Base-by-base conservation (phyloP, 345 rosid genomes). In the Camelina laxa region DNA sequence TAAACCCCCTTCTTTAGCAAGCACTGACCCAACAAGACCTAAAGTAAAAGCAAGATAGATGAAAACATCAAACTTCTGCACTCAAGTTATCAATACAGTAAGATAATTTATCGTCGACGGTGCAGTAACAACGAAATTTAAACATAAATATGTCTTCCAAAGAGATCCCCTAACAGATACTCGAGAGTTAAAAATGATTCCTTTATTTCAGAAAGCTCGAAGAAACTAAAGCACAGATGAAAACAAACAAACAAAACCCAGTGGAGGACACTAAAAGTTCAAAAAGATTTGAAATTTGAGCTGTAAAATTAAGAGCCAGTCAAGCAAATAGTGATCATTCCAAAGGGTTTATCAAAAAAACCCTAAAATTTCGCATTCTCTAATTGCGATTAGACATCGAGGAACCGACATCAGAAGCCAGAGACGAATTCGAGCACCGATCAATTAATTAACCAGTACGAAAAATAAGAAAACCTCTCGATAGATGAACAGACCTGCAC, bases 21-120 rank as follows among this genome's bases (percentile, higher is more conserved):
- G 87, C 73, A 91, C 85, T 0, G 98, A 92, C 66, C 98, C 98
- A 73, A 86, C 80, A 80, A 96, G 57, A 53, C 98, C 99, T 96
- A 73, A 72, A 57, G 64, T 48, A 50, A 24, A 60, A 36, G 70
- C 44, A 22, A 61, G 17, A 27, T 11, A 54, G 15, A 14, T 54
- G 56, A 73, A 27, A 27, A 56, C 54, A 72, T 39, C 19, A 39
- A 42, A 20, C 61, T 38, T 45, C 7, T 35, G 57, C 20, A 47
- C 17, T 55, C 16, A 47, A 17, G 0, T 11, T 39, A 49, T n/a
- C 16, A 22, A 39, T 7, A 7, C 20, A 27, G 35, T 27, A 54
- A 54, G 17, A 13, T 36, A 54, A 13, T n/a, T 16, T 1, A 59
- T 27, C 47, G 8, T 16, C 2, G 3, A 17, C 14, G n/a, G 10